Base-by-base conservation (phyloP, 2,329 filamentous ascomycete genomes). In the Colletotrichum tanaceti region DNA sequence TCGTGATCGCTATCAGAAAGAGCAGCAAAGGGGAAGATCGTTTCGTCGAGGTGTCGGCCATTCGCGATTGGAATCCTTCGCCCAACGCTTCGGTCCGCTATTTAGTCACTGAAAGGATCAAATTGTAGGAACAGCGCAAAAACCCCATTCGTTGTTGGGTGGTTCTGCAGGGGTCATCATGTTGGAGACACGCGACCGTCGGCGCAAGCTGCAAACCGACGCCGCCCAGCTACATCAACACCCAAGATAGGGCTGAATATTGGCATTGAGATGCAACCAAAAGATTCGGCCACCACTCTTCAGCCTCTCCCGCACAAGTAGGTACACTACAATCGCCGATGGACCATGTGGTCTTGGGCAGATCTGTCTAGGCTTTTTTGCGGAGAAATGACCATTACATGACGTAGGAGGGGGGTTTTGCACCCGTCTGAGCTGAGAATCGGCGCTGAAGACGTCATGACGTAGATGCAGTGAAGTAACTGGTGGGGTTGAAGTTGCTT, bases 251-350 rank as follows among this genome's bases (percentile, higher is more conserved):
- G 62, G 65, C 55, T 68, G 50, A 65, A 28, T 6, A 60, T 43
- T 32, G n/a, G 38, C 63, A 39, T 5, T 39, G n/a, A 49, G 58
- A 43, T 28, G 50, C 58, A 46, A 28, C 50, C 5, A 5, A 24
- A 49, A 43, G 22, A 16, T n/a, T 32, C 28, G 28, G 9, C 46
- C 46, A 39, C 13, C 32, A n/a, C 16, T 28, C 20, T 46, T 24
- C 18, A n/a, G 5, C 38, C 46, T 18, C 60, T 38, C 20, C 22
- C n/a, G 32, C 16, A 16, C 18, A 20, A 46, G 53, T 22, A n/a
- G n/a, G n/a, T n/a, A n/a, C n/a, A n/a, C n/a, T n/a, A 39, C 53
- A 46, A 65, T 68, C 65, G 65, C 55, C 61, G 65, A 55, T 68
- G 24, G 41, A 20, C 54, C 61, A 65, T 59, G 55, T 59, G 54